These are phyloP conservation scores for bread wheat (Triticum aestivum) DNA, from an alignment of 176 grass and related monocot genomes.

Conservation along the genomic window DNA sequence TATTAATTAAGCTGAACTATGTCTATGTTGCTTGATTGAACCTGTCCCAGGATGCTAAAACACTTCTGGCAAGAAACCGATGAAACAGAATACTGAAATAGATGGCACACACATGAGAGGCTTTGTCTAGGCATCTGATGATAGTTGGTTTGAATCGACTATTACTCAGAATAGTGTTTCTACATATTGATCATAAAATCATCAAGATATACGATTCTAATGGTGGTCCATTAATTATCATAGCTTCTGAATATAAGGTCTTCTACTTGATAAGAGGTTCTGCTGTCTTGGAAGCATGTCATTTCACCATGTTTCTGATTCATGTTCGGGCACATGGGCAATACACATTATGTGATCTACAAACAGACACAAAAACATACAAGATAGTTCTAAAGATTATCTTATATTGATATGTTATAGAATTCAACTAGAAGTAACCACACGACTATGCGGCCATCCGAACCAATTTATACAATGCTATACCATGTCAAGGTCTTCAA, in stretches of 20 bases:
- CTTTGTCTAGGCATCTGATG: not conserved
- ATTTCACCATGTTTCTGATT: not conserved
- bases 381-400: not conserved
- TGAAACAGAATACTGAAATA: not conserved
- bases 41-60: not conserved
- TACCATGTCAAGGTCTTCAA: not conserved
- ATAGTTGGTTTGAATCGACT: not conserved
- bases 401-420: not conserved
- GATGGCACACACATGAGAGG: not conserved
- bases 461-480: not conserved
- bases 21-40: not conserved
- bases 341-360: not conserved
- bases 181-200: not conserved
- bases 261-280: not conserved
- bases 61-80: not conserved
- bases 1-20: constrained; percentile 4
- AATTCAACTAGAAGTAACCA: not conserved
- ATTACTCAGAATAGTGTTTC: not conserved
- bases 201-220: not conserved
- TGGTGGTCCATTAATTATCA: not conserved
- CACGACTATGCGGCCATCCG: not conserved
- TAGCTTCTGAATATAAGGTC: not conserved
- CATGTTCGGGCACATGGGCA: not conserved
- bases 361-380: not conserved
- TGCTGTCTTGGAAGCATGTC: not conserved